Evolutionary conservation across 1,284 basidiomycete species (phyloP), one percentile per base, ranked within the genome.

Genomic region (Rhodotorula mucilaginosa): DNA sequence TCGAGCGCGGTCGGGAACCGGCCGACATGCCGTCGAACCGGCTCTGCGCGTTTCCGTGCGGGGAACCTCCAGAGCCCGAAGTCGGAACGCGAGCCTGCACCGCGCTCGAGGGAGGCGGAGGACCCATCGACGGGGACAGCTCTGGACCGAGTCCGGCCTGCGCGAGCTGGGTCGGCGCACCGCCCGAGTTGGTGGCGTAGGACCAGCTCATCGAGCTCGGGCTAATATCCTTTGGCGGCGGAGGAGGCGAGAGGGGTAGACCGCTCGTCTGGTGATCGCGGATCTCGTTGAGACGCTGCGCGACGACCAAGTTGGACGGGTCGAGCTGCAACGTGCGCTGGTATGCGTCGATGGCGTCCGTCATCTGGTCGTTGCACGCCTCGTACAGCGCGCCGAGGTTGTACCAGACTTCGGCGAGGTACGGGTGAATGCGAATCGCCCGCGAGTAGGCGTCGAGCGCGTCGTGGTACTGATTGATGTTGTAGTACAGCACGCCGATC

Each of bases 351-450:
- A 99, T 97, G 47, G 97, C 96, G 80, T 99, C 97, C 59, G 91
- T 90, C 80, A 98, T 94, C 82, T 99, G 97, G 81, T 99, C 98
- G 84, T 99, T 99, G 86, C 96, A 99, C 74, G 90, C 92, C 82
- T 99, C 96, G 81, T 99, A 99, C 1, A 99, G 85, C 74, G 90
- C 92, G 61, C 96, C 97, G 39, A 99, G 88, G 83, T 99, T 95
- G 82, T 95, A 98, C 96, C 97, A 99, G 5, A 99, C 96, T 82
- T 99, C 96, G 63, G 93, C 94, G 76, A 99, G 98, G 85, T 97
- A 99, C 0, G 96, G 96, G 80, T 99, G 98, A 82, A 99, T 94
- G 71, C 95, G 89, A 78, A 99, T 99, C 12, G 96, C 96, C 21
- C 95, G 91, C 46, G 95, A 98, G 81, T 99, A 99, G 16, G 97